Conservation (phyloP, 345 rosid species). For the Streptanthus diversifolius region DNA sequence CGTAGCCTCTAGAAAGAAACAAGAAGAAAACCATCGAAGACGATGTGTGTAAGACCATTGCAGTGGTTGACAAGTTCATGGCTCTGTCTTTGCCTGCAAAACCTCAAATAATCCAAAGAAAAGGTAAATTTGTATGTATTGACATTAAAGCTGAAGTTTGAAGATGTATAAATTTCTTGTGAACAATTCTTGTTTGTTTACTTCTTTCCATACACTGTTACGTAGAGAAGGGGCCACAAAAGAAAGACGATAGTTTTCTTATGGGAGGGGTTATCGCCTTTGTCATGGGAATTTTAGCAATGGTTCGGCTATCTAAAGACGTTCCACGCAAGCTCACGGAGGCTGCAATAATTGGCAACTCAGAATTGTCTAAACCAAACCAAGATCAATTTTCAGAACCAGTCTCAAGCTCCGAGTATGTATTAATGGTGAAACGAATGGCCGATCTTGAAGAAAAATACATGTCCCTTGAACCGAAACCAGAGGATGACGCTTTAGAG, state of each 20-base stretch:
- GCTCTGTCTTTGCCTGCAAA: slow-evolving; percentile 40
- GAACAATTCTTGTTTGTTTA: neutral
- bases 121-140: neutral
- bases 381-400: slow-evolving; percentile 30
- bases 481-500: slow-evolving; percentile 38
- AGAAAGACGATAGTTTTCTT: slow-evolving; percentile 31
- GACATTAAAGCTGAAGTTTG: neutral
- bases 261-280: slow-evolving; percentile 55
- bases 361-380: slow-evolving; percentile 2
- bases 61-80: slow-evolving; percentile 46
- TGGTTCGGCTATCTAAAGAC: slow-evolving; percentile 54
- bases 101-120: neutral
- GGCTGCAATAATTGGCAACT: slow-evolving; percentile 44
- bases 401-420: slow-evolving; percentile 47
- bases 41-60: slow-evolving; percentile 28
- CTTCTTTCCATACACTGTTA: neutral
- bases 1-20: slow-evolving; percentile 25
- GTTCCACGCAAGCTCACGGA: slow-evolving; percentile 58
- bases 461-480: slow-evolving; percentile 35
- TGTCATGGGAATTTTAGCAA: slow-evolving; percentile 57
- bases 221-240: slow-evolving; percentile 24
- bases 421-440: slow-evolving; percentile 60
- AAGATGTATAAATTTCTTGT: neutral
- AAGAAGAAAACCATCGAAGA: slow-evolving; percentile 12
- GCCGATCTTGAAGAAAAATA: slow-evolving; percentile 63